phyloP scores from a whole-genome alignment of 495 filamentous ascomycete genomes.

The Annulohypoxylon maeteangense region DNA sequence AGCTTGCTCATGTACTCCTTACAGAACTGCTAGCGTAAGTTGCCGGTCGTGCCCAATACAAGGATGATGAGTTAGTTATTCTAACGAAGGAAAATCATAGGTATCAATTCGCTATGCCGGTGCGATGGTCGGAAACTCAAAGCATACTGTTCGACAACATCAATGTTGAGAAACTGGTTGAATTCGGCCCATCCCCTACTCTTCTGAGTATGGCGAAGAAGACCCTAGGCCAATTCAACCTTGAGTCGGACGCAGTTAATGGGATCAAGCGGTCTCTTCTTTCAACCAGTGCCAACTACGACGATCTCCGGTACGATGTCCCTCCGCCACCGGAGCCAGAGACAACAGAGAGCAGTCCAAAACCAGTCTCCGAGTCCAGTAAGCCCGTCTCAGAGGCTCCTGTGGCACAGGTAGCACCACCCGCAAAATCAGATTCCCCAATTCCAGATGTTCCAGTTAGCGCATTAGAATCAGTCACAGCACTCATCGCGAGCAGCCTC shows the following conservation, averaged over 20 bases:
- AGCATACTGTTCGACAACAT: slow-evolving; percentile 90
- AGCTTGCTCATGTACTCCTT: slow-evolving; percentile 87
- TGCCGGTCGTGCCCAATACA: background rate
- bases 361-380: slow-evolving; percentile 44
- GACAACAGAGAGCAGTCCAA: slow-evolving; percentile 58
- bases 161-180: slow-evolving; percentile 85
- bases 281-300: slow-evolving; percentile 91
- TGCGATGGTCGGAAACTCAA: slow-evolving; percentile 93
- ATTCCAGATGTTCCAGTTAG: slow-evolving; percentile 80
- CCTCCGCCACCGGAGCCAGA: slow-evolving; percentile 75
- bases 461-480: slow-evolving; percentile 79
- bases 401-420: slow-evolving; percentile 52
- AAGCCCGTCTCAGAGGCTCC: slow-evolving; percentile 57
- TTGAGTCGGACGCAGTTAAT: slow-evolving; percentile 87
- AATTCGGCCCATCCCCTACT: slow-evolving; percentile 88
- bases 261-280: slow-evolving; percentile 90
- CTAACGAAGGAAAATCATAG: slow-evolving; percentile 34
- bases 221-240: slow-evolving; percentile 86
- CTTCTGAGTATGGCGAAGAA: slow-evolving; percentile 88
- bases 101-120: slow-evolving; percentile 84
- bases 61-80: background rate
- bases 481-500: slow-evolving; percentile 85
- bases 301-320: slow-evolving; percentile 91
- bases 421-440: slow-evolving; percentile 76
- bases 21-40: slow-evolving; percentile 86